phyloP scores from a whole-genome alignment of 192 early-diverging fungal species.

The Coemansia sp. region DNA sequence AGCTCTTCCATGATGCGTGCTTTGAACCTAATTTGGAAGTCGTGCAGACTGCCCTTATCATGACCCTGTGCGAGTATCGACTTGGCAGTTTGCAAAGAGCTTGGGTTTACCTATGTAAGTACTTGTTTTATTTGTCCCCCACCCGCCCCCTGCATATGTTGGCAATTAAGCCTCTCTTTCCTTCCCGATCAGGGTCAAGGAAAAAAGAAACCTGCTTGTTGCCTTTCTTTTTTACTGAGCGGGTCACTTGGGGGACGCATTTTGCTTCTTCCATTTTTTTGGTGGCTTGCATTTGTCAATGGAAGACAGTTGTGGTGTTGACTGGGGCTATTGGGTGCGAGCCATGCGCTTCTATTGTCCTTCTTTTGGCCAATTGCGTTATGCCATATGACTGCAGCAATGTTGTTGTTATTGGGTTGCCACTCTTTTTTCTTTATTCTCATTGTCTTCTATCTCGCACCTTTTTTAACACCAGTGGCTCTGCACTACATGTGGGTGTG shows the following conservation, averaged over 20 bases:
- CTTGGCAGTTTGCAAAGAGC: conserved; percentile 47
- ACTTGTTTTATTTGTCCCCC: background rate
- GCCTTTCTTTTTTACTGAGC: background rate
- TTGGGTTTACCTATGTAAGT: conserved; percentile 57
- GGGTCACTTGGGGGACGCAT: background rate
- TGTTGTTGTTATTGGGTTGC: conserved; percentile 4
- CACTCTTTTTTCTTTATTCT: background rate
- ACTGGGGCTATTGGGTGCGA: background rate
- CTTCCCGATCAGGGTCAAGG: conserved; percentile 7
- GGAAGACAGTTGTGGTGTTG: background rate
- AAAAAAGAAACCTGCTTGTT: background rate
- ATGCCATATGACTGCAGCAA: conserved; percentile 3
- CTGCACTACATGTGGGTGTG: background rate
- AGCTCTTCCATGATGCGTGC: conserved; percentile 52
- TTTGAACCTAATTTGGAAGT: conserved; percentile 53
- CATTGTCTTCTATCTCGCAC: background rate
- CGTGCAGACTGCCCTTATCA: conserved; percentile 53
- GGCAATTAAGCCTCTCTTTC: background rate
- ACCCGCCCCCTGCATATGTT: conserved; percentile 1
- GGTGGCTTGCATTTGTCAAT: conserved; percentile 28
- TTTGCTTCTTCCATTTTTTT: background rate
- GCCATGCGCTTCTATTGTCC: conserved; percentile 6
- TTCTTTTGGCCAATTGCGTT: background rate
- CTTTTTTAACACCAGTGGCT: background rate
- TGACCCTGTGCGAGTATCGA: conserved; percentile 56